These are phyloP conservation scores for Aquanectria penicillioides DNA, from an alignment of 2,329 filamentous ascomycete genomes.

Conservation along the genomic window DNA sequence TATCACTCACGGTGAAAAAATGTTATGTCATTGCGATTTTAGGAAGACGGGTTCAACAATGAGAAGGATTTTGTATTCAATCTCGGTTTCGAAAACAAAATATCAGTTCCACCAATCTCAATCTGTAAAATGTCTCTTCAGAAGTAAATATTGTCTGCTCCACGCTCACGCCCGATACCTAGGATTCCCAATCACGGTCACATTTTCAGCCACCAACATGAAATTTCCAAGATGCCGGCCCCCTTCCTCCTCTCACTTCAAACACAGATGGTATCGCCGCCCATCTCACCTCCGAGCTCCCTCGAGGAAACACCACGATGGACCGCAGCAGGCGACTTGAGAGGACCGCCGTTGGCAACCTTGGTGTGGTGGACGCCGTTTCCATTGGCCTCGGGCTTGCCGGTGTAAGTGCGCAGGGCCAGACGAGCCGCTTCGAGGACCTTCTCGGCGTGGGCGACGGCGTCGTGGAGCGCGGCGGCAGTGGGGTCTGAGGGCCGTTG, in stretches of 20 bases:
- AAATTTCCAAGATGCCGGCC: slow-evolving; percentile 6
- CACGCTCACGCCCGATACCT: slow-evolving; percentile 12
- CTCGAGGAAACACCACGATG: slow-evolving; percentile 62
- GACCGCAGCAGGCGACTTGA: slow-evolving; percentile 36
- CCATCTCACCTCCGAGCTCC: slow-evolving; percentile 70
- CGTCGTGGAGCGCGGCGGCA: slow-evolving; percentile 53
- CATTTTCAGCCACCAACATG: slow-evolving; percentile 19
- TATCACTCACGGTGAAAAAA: not conserved
- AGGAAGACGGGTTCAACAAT: not conserved
- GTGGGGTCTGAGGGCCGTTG: slow-evolving; percentile 49
- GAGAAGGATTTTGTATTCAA: slow-evolving; percentile 4
- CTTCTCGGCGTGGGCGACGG: slow-evolving; percentile 58
- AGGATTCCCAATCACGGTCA: slow-evolving; percentile 26
- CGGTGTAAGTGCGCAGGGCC: slow-evolving; percentile 53
- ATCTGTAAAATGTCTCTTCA: not conserved
- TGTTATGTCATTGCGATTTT: not conserved
- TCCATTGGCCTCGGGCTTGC: slow-evolving; percentile 24
- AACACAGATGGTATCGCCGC: slow-evolving; percentile 62
- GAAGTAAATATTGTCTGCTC: slow-evolving; percentile 22
- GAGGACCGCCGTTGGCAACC: slow-evolving; percentile 31
- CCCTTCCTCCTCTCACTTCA: slow-evolving; percentile 24
- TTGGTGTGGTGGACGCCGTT: slow-evolving; percentile 24
- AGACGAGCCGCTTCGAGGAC: slow-evolving; percentile 56
- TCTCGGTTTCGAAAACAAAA: slow-evolving; percentile 17
- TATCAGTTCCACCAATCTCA: slow-evolving; percentile 17